A percentile compares a stretch with the other conserved stretches of the same genome.
Conservation (phyloP, 1,284 basidiomycete genomes). For the Naganishia sp. region DNA sequence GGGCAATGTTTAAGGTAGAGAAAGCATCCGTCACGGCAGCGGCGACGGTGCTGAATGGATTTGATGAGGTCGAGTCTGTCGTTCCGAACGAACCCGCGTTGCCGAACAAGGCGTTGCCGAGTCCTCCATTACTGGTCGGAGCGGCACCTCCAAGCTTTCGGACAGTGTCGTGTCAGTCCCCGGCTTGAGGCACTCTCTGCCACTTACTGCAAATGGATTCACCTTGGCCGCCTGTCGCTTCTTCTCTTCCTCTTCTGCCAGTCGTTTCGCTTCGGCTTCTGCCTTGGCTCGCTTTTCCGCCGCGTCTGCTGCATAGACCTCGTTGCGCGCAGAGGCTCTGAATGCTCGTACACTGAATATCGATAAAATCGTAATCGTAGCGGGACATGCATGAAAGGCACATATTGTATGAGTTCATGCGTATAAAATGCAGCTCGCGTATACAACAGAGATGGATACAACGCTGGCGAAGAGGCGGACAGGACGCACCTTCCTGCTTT, state of each 20-base stretch:
- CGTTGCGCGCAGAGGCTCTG: conserved; percentile 51
- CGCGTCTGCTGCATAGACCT: conserved; percentile 51
- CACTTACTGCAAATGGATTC: conserved; percentile 52
- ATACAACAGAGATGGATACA: conserved; percentile 16
- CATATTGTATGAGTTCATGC: conserved; percentile 28
- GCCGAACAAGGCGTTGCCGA: conserved; percentile 22
- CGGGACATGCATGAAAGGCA: conserved; percentile 6
- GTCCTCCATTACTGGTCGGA: background rate
- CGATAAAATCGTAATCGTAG: background rate
- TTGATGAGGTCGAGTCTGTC: background rate
- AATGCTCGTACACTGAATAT: conserved; percentile 48
- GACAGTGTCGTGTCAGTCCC: background rate
- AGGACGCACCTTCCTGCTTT: conserved; percentile 46
- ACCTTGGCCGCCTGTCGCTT: conserved; percentile 44
- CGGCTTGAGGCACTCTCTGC: too few species aligned
- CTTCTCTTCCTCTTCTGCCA: conserved; percentile 40
- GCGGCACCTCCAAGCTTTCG: background rate
- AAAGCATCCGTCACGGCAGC: conserved; percentile 22
- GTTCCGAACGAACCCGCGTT: conserved; percentile 18
- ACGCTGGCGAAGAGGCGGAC: conserved; percentile 4
- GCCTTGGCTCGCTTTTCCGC: conserved; percentile 30
- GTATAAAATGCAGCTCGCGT: conserved; percentile 7
- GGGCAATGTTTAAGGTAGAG: conserved; percentile 27
- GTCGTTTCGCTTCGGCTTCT: conserved; percentile 41
- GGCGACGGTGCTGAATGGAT: conserved; percentile 31